Evolutionary conservation across 345 rosid genomes (phyloP).

Genomic region (Noccaea caerulescens): DNA sequence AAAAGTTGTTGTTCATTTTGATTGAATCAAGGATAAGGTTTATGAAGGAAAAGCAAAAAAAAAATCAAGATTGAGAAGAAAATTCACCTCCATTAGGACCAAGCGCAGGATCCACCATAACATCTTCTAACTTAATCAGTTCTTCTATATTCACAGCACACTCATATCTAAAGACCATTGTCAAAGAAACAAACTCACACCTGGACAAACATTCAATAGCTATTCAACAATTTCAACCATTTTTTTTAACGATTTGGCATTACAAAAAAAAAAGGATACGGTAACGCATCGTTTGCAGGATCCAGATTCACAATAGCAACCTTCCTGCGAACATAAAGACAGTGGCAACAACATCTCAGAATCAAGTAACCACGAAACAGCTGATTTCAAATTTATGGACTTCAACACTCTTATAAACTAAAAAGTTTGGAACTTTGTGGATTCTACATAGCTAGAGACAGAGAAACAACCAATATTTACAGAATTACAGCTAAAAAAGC

Average conservation of each 20-base stretch:
- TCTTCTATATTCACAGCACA: conserved; percentile 89
- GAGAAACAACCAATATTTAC: neutral
- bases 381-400: conserved; percentile 8
- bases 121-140: conserved; percentile 76
- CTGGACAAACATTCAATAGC: neutral
- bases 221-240: conserved; percentile 14
- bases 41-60: neutral
- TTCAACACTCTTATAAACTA: neutral
- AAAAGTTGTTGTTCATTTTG: conserved; percentile 1
- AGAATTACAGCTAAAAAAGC: neutral
- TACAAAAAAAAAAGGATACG: conserved; percentile 61
- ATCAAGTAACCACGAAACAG: conserved; percentile 1
- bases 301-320: conserved; percentile 90
- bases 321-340: conserved; percentile 58
- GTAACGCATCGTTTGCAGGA: conserved; percentile 87
- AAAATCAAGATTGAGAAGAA: neutral
- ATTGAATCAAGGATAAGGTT: neutral
- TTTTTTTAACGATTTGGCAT: neutral
- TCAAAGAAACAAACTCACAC: conserved; percentile 50
- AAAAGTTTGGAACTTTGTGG: conserved; percentile 32
- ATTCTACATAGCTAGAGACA: neutral
- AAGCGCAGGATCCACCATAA: conserved; percentile 80
- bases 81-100: conserved; percentile 92
- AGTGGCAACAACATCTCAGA: no score
- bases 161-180: conserved; percentile 62